These are phyloP conservation scores for Zygosaccharomyces sapae DNA, from an alignment of 1,139 yeast species.

Conservation along the genomic window DNA sequence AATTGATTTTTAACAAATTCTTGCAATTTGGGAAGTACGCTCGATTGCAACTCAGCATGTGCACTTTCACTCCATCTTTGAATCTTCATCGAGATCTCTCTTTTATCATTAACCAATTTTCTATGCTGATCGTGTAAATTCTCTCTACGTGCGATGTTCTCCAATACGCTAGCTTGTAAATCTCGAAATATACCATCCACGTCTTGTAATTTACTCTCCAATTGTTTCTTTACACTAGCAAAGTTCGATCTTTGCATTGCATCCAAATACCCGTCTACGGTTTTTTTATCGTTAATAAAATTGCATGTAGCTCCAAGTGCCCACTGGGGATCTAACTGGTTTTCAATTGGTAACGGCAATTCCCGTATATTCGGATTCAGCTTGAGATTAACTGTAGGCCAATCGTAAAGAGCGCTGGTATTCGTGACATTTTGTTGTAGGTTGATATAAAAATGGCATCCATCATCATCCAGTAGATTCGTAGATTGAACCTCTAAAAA, in stretches of 20 bases:
- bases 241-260: conserved; percentile 20
- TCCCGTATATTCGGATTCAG: conserved; percentile 14
- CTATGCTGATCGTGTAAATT: conserved; percentile 23
- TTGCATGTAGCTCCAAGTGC: conserved; percentile 23
- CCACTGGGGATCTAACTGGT: conserved; percentile 28
- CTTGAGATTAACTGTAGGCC: conserved; percentile 27
- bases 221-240: conserved; percentile 8
- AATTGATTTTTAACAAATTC: conserved; percentile 17
- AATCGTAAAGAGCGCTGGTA: conserved; percentile 13
- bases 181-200: conserved; percentile 22
- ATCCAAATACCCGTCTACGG: conserved; percentile 28
- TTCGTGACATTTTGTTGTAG: conserved; percentile 13
- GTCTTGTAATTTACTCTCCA: conserved; percentile 12
- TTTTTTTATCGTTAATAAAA: conserved; percentile 30
- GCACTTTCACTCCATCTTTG: conserved; percentile 32
- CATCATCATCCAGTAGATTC: conserved; percentile 18
- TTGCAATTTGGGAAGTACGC: conserved; percentile 25
- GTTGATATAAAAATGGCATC: conserved; percentile 33
- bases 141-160: conserved; percentile 17
- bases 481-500: conserved; percentile 23
- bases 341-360: conserved; percentile 12
- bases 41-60: conserved; percentile 31
- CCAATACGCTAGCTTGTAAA: conserved; percentile 19
- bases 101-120: conserved; percentile 14
- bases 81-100: conserved; percentile 21